These are phyloP conservation scores for Monosporozyma siamensis DNA, from an alignment of 805 yeast genomes.

Conservation along the genomic window DNA sequence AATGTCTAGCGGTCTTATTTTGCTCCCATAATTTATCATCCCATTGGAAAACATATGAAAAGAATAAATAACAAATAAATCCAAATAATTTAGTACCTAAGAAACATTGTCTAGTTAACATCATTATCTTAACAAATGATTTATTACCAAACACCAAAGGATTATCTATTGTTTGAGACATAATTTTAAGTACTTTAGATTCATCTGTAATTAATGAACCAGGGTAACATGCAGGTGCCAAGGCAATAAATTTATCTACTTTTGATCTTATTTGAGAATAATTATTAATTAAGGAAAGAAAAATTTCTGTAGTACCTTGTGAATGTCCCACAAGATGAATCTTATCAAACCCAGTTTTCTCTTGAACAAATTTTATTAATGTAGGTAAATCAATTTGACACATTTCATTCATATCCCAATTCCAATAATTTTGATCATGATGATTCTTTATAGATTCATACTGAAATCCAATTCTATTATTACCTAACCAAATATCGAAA, in stretches of 20 bases:
- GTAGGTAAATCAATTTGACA: slow-evolving; percentile 69
- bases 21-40: slow-evolving; percentile 68
- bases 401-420: slow-evolving; percentile 83
- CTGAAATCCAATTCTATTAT: slow-evolving; percentile 78
- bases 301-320: slow-evolving; percentile 86
- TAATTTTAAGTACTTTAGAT: slow-evolving; percentile 47
- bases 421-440: slow-evolving; percentile 52
- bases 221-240: slow-evolving; percentile 89
- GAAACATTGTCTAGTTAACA: slow-evolving; percentile 43
- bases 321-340: slow-evolving; percentile 72
- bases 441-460: slow-evolving; percentile 37
- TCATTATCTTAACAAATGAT: slow-evolving; percentile 70
- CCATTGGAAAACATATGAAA: slow-evolving; percentile 84
- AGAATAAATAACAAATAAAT: slow-evolving; percentile 63
- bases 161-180: slow-evolving; percentile 40
- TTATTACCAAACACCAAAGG: slow-evolving; percentile 60
- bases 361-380: slow-evolving; percentile 52
- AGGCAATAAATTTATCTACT: slow-evolving; percentile 58
- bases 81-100: slow-evolving; percentile 47
- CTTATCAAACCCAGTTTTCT: slow-evolving; percentile 32
- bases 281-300: slow-evolving; percentile 49
- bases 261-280: slow-evolving; percentile 35
- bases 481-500: slow-evolving; percentile 86
- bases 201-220: slow-evolving; percentile 57
- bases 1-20: slow-evolving; percentile 58